phyloP scores from a whole-genome alignment of 83 land plant genomes.

The Thuja plicata region DNA sequence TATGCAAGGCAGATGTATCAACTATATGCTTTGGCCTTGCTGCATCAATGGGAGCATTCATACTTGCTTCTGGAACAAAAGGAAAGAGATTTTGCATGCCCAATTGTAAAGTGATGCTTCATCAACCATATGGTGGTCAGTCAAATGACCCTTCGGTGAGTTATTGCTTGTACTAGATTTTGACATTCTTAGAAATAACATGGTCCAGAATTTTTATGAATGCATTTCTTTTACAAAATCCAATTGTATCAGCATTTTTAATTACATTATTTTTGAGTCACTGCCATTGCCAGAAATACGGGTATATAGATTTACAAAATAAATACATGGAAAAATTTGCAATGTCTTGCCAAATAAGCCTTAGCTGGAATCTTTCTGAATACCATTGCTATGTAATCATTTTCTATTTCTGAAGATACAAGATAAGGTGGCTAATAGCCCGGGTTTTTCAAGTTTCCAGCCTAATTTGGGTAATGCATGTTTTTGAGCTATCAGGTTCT shows the following conservation, averaged over 20 bases:
- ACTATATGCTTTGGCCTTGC: constrained; percentile 95
- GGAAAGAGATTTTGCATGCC: constrained; percentile 99
- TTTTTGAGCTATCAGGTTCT: not conserved
- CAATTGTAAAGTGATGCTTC: constrained; percentile 92
- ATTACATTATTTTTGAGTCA: not conserved
- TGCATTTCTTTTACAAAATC: not conserved
- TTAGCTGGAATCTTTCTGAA: constrained; percentile 1
- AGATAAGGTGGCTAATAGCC: not conserved
- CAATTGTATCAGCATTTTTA: not conserved
- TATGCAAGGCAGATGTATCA: constrained; percentile 95
- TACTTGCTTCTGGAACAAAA: constrained; percentile 87
- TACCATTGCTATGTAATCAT: not conserved
- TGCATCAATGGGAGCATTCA: constrained; percentile 98
- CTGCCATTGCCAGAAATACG: constrained; percentile 13
- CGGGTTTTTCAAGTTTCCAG: not conserved
- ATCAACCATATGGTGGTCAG: constrained; percentile 85
- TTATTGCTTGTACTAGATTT: not conserved
- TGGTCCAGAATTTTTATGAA: not conserved
- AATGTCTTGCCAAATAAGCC: not conserved
- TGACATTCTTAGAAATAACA: not conserved
- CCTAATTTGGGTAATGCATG: not conserved
- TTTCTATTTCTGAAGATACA: not conserved
- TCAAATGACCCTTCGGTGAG: constrained; percentile 34
- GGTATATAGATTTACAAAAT: constrained; percentile 7
- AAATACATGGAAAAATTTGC: not conserved